Evolutionary conservation across 306 rosid genomes (phyloP).

Genomic region (Hippophae gyantsensis): DNA sequence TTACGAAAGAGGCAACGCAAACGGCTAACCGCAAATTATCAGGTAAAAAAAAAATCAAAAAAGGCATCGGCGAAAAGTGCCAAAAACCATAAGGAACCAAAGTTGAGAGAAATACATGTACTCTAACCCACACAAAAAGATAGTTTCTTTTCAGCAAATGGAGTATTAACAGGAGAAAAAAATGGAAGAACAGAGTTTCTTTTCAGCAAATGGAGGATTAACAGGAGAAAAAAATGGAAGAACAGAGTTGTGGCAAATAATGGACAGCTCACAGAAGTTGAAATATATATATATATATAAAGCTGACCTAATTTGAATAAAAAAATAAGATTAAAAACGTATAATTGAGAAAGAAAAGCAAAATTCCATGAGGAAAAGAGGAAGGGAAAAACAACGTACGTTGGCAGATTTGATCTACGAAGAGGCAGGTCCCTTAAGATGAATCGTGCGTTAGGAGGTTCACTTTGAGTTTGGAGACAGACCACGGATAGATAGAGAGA

Average conservation of each 20-base stretch:
- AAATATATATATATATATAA: background rate
- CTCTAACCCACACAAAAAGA: background rate
- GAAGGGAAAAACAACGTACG: constrained; percentile 10
- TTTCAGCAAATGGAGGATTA: background rate
- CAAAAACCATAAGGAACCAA: constrained; percentile 7
- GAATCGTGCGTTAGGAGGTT: background rate
- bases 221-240: background rate
- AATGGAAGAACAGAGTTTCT: constrained; percentile 1
- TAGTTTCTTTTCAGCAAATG: background rate
- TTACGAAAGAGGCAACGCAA: background rate
- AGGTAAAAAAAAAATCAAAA: constrained; percentile 19
- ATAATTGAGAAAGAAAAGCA: constrained; percentile 1
- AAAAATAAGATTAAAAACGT: constrained; percentile 12
- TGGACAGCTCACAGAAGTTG: background rate
- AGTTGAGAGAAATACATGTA: background rate
- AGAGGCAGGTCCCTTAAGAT: background rate
- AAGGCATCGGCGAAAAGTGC: constrained; percentile 7
- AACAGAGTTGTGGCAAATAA: constrained; percentile 5
- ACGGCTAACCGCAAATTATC: constrained; percentile 1
- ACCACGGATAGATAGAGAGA: background rate
- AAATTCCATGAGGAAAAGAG: background rate
- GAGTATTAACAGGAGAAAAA: background rate
- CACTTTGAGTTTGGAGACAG: background rate
- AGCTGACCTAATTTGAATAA: constrained; percentile 9
- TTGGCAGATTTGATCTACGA: constrained; percentile 6